Conservation (phyloP, 2,329 filamentous ascomycete genomes). For the Cordyceps tenuipes region DNA sequence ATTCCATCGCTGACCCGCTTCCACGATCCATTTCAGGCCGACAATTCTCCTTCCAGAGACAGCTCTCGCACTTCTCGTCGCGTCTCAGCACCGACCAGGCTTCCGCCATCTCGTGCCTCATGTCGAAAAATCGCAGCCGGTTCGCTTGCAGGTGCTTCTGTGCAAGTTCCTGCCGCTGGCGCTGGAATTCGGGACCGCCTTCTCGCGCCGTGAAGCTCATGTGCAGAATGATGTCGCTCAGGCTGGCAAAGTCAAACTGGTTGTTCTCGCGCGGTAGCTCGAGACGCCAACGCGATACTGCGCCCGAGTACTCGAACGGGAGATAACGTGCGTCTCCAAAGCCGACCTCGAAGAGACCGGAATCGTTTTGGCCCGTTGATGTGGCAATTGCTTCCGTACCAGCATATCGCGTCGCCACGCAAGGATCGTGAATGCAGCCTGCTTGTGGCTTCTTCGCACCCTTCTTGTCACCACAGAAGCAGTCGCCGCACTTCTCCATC, state of each 20-base stretch:
- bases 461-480: background rate
- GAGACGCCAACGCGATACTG: slow-evolving; percentile 24
- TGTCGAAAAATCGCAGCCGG: slow-evolving; percentile 7
- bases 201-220: slow-evolving; percentile 27
- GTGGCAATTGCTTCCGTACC: slow-evolving; percentile 12
- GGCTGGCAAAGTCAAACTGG: slow-evolving; percentile 26
- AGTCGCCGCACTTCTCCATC: background rate
- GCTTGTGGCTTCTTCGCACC: background rate
- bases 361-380: slow-evolving; percentile 18
- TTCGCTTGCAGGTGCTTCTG: slow-evolving; percentile 2
- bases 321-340: slow-evolving; percentile 23
- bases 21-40: background rate
- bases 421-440: slow-evolving; percentile 5
- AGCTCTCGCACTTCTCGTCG: background rate
- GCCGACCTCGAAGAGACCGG: slow-evolving; percentile 26
- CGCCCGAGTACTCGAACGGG: slow-evolving; percentile 32
- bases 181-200: slow-evolving; percentile 18
- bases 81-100: background rate
- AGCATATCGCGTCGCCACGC: slow-evolving; percentile 4
- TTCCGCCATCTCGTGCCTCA: slow-evolving; percentile 6
- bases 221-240: slow-evolving; percentile 27
- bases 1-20: background rate
- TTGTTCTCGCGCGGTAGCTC: slow-evolving; percentile 19
- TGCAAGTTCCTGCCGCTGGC: background rate
- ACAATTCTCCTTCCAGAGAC: background rate